phyloP scores from a whole-genome alignment of 108 stramenopile genomes.

The Cyclotella choctawhatcheeana region DNA sequence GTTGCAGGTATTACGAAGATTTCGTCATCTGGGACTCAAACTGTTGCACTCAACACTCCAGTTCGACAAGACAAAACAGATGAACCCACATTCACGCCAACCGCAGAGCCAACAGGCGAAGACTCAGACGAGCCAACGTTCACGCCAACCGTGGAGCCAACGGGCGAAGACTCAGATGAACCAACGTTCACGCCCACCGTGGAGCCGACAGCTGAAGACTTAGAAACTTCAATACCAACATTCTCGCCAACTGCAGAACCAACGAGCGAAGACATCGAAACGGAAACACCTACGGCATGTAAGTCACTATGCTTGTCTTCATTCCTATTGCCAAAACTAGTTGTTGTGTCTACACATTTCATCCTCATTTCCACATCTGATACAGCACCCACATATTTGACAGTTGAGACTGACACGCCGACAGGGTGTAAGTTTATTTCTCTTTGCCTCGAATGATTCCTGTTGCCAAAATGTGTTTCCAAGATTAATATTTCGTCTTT shows the following conservation, averaged over 20 bases:
- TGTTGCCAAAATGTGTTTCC: too few species aligned
- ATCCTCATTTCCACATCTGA: background rate
- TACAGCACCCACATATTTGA: background rate
- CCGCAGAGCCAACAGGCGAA: background rate
- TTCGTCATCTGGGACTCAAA: constrained; percentile 9
- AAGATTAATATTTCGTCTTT: background rate
- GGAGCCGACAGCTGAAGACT: background rate
- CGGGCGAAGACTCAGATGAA: background rate
- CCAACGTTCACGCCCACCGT: constrained; percentile 12
- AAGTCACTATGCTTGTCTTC: background rate
- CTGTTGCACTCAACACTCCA: constrained; percentile 5
- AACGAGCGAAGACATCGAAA: background rate
- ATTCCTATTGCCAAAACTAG: too few species aligned
- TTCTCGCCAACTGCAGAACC: constrained; percentile 12
- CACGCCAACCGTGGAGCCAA: background rate
- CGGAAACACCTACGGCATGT: background rate
- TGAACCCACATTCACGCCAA: background rate
- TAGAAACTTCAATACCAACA: background rate
- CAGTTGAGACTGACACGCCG: background rate
- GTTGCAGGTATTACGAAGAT: constrained; percentile 9
- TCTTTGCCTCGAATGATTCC: too few species aligned
- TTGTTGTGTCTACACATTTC: too few species aligned
- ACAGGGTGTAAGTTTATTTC: too few species aligned
- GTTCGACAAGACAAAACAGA: background rate
- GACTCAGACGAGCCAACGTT: background rate